Evolutionary conservation across 1,139 yeast genomes (phyloP), one percentile per base, ranked within the genome.

Genomic region (Hyphopichia burtonii): DNA sequence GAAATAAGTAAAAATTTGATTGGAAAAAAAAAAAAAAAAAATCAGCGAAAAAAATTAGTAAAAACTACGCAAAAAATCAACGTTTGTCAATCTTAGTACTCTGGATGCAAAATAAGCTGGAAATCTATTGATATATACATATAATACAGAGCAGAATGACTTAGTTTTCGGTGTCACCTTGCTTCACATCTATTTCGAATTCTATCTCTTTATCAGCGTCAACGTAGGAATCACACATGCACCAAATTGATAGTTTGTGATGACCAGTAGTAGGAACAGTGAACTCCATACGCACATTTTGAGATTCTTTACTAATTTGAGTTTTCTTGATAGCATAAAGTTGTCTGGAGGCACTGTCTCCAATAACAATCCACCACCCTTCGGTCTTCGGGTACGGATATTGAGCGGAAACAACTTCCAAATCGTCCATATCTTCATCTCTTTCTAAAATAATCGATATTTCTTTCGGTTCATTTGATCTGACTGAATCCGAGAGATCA

Each of bases 291-390:
- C 66, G 68, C 16, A 84, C 69, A 3, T 65, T 55, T 54, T 83
- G 88, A 2, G 63, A 57, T 43, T 83, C 82, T 46, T 78, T 72
- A 12, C 69, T 56, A 3, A 89, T 64, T 0, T 77, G 63, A 1
- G 86, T 73, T 57, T 84, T 84, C 57, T 85, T 86, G 45, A 90
- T 82, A 0, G 90, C 93, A 52, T 82, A 85, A 23, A 93, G 63
- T 52, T 84, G 86, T 46, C 76, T 79, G 1, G 76, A 66, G 2
- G 64, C 55, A 0, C 76, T 57, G 48, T 86, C 86, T 11, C 98
- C 98, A 37, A 91, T 64, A 8, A 91, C 84, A 22, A 93, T 59
- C 93, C 93, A 85, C 96, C 97, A 93, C 64, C 78, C 64, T 58
- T 93, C 98, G n/a, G 68, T 61, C 61, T 85, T 87, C 3, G 65